These are phyloP conservation scores for Gregarina niphandrodes DNA, from an alignment of 169 alveolate species.

Conservation along the genomic window DNA sequence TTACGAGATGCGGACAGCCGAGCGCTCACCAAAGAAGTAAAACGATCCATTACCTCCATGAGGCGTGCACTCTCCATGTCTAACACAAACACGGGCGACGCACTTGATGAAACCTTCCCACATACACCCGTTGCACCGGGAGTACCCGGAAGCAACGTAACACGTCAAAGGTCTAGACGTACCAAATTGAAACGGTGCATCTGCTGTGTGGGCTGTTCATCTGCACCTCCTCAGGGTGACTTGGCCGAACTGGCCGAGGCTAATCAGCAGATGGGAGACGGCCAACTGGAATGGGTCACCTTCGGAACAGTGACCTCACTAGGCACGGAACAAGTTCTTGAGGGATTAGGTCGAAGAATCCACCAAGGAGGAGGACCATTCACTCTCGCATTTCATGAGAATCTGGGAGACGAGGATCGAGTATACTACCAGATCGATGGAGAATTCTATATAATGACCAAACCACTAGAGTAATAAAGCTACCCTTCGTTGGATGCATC, in stretches of 20 bases:
- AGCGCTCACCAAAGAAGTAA: constrained; percentile 7
- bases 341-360: constrained; percentile 32
- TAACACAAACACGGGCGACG: no score
- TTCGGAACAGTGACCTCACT: constrained; percentile 8
- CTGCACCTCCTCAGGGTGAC: no score
- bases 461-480: no score
- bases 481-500: no score
- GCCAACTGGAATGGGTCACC: constrained; percentile 4
- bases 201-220: no score
- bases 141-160: no score
- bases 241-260: no score
- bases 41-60: not conserved
- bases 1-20: constrained; percentile 1
- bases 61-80: constrained; percentile 5
- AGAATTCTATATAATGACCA: no score
- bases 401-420: constrained; percentile 1
- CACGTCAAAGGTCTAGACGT: no score
- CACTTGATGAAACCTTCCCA: no score
- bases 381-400: constrained; percentile 33
- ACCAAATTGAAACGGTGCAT: no score
- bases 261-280: constrained; percentile 17
- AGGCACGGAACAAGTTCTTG: constrained; percentile 20
- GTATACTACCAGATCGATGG: constrained; percentile 46
- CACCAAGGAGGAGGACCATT: constrained; percentile 52
- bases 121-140: no score